Evolutionary conservation across 495 filamentous ascomycete genomes (phyloP).

Genomic region (Penicillium tannophilum): DNA sequence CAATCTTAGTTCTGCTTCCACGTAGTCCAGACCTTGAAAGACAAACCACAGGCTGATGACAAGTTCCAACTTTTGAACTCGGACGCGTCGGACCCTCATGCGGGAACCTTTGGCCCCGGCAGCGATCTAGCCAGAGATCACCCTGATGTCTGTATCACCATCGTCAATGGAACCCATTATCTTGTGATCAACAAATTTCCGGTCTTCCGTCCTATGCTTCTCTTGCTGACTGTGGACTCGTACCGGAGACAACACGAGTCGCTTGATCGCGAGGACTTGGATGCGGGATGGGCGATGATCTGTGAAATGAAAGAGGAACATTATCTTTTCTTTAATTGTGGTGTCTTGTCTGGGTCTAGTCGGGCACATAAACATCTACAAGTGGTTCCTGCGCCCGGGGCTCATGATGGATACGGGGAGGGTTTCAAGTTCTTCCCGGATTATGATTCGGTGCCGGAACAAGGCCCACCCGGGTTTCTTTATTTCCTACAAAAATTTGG

Average conservation of each 20-base stretch:
- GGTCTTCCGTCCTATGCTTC: constrained; percentile 39
- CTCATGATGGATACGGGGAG: constrained; percentile 9
- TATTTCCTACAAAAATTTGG: constrained; percentile 15
- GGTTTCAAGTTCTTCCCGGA: constrained; percentile 21
- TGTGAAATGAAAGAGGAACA: constrained; percentile 18
- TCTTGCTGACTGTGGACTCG: constrained; percentile 42
- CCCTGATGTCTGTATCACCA: constrained; percentile 16
- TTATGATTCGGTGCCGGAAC: constrained; percentile 7
- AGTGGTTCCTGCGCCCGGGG: constrained; percentile 31
- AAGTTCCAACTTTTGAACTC: neutral
- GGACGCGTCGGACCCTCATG: neutral
- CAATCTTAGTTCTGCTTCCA: constrained; percentile 16
- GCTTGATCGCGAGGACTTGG: constrained; percentile 22
- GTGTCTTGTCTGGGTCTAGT: constrained; percentile 38
- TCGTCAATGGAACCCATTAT: constrained; percentile 30
- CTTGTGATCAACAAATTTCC: constrained; percentile 45
- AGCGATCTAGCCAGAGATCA: constrained; percentile 21
- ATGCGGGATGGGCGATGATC: constrained; percentile 24
- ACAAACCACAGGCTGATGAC: constrained; percentile 18
- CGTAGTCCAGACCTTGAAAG: constrained; percentile 9
- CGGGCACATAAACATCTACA: constrained; percentile 50
- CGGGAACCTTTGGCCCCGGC: constrained; percentile 15
- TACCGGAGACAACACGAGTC: constrained; percentile 37
- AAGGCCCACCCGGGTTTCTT: constrained; percentile 5
- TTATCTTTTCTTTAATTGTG: constrained; percentile 41